A percentile compares a stretch with the other conserved stretches of the same genome.
phyloP scores from a whole-genome alignment of 2,329 filamentous ascomycete genomes.

The Orbilia brochopaga region DNA sequence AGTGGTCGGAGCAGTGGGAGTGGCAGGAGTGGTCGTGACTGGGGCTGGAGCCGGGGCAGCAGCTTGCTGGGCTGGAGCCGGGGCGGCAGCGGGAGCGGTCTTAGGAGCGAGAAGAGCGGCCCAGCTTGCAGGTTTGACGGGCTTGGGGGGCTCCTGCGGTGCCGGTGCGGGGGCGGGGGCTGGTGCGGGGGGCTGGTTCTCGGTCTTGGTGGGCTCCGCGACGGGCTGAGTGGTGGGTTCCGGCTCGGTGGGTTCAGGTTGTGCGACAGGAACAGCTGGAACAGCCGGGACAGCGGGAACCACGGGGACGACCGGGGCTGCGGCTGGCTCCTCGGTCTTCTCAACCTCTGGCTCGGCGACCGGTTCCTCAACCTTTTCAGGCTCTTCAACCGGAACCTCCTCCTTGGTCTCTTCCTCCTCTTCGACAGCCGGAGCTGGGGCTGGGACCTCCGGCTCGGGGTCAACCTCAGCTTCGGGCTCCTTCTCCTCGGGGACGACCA shows the following conservation, averaged over 20 bases:
- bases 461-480: constrained; percentile 54
- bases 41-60: constrained; percentile 62
- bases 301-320: constrained; percentile 42
- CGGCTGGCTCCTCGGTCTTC: constrained; percentile 39
- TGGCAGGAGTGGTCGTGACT: constrained; percentile 53
- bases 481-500: constrained; percentile 55
- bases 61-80: constrained; percentile 58
- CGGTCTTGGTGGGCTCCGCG: constrained; percentile 44
- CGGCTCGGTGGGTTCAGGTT: constrained; percentile 30
- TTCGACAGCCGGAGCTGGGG: constrained; percentile 58
- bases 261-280: constrained; percentile 26
- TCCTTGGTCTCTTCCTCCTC: constrained; percentile 53
- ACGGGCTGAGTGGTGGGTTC: constrained; percentile 17
- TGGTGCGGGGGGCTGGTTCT: constrained; percentile 28
- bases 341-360: constrained; percentile 39
- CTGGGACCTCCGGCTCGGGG: constrained; percentile 62
- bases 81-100: constrained; percentile 39
- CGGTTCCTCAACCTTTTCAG: constrained; percentile 48
- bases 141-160: constrained; percentile 43
- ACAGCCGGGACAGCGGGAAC: constrained; percentile 28
- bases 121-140: constrained; percentile 43
- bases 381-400: constrained; percentile 48
- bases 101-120: constrained; percentile 38
- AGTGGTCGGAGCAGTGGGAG: constrained; percentile 57
- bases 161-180: constrained; percentile 39